Evolutionary conservation across 2,329 filamentous ascomycete genomes (phyloP).

Genomic region (Pseudocercospora fijiensis): DNA sequence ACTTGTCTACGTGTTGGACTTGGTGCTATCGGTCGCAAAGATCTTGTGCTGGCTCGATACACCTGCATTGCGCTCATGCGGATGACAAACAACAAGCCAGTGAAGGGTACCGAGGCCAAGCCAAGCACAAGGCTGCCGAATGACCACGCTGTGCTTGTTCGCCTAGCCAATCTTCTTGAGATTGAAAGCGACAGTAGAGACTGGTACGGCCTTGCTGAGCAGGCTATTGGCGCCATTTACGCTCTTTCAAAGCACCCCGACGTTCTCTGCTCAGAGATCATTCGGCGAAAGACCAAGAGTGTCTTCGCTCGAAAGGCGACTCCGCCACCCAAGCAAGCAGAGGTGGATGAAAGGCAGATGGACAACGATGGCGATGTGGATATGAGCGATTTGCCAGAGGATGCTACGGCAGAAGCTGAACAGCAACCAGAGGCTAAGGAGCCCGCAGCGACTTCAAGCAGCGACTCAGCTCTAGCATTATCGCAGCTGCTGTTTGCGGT

Average conservation of each 20-base stretch:
- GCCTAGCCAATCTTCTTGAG: slow-evolving; percentile 80
- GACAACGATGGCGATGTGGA: slow-evolving; percentile 41
- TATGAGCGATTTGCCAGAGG: slow-evolving; percentile 39
- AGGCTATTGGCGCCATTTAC: slow-evolving; percentile 94
- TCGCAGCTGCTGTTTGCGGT: slow-evolving; percentile 94
- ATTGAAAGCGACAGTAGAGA: slow-evolving; percentile 87
- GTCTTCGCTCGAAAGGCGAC: slow-evolving; percentile 66
- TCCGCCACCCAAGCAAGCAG: slow-evolving; percentile 30
- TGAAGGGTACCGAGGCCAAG: slow-evolving; percentile 67
- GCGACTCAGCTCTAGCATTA: slow-evolving; percentile 61
- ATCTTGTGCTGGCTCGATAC: slow-evolving; percentile 87
- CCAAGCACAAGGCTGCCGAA: slow-evolving; percentile 77
- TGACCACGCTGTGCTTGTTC: slow-evolving; percentile 81
- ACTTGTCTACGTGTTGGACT: slow-evolving; percentile 88
- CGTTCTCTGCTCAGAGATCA: slow-evolving; percentile 84
- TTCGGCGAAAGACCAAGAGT: slow-evolving; percentile 78
- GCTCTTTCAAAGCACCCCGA: slow-evolving; percentile 91
- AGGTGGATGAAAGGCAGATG: slow-evolving; percentile 31
- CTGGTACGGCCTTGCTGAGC: slow-evolving; percentile 90
- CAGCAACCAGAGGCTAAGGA: slow-evolving; percentile 28
- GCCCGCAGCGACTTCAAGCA: slow-evolving; percentile 14
- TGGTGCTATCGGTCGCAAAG: slow-evolving; percentile 72
- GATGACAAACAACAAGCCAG: slow-evolving; percentile 81
- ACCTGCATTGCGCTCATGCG: slow-evolving; percentile 90
- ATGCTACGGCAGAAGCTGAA: slow-evolving; percentile 27